phyloP scores from a whole-genome alignment of 1,139 yeast species.

The Zhuliangozyma parablackwelliae region DNA sequence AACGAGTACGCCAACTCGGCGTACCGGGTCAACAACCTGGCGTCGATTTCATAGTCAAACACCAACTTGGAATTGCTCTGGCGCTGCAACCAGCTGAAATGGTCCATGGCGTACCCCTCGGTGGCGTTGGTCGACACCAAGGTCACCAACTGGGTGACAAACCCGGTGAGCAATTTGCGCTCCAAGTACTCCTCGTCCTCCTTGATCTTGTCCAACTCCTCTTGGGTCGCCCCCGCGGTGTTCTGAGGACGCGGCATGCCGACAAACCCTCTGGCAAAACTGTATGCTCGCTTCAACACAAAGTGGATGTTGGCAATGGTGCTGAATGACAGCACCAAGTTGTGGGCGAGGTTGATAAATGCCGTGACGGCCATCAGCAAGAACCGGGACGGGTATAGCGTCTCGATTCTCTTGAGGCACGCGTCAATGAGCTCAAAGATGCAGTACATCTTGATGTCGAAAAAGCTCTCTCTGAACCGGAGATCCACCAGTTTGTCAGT shows the following conservation, averaged over 20 bases:
- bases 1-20: conserved; percentile 52
- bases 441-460: conserved; percentile 58
- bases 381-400: conserved; percentile 73
- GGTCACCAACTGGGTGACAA: conserved; percentile 43
- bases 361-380: conserved; percentile 62
- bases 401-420: conserved; percentile 50
- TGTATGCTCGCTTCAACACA: conserved; percentile 55
- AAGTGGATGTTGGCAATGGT: conserved; percentile 28
- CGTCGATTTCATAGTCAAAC: conserved; percentile 13
- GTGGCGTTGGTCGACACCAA: conserved; percentile 24
- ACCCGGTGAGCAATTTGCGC: conserved; percentile 39
- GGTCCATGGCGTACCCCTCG: conserved; percentile 22
- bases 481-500: conserved; percentile 5
- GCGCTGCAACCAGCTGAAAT: conserved; percentile 18
- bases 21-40: conserved; percentile 36
- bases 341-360: conserved; percentile 47
- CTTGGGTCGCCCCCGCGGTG: conserved; percentile 24
- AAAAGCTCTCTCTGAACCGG: conserved; percentile 25
- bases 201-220: conserved; percentile 35
- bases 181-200: conserved; percentile 55
- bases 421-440: conserved; percentile 57
- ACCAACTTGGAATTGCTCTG: conserved; percentile 9
- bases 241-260: conserved; percentile 41
- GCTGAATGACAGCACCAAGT: conserved; percentile 17
- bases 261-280: conserved; percentile 62